These are phyloP conservation scores for Metarhizium album DNA, from an alignment of 2,329 filamentous ascomycete species.

Conservation along the genomic window DNA sequence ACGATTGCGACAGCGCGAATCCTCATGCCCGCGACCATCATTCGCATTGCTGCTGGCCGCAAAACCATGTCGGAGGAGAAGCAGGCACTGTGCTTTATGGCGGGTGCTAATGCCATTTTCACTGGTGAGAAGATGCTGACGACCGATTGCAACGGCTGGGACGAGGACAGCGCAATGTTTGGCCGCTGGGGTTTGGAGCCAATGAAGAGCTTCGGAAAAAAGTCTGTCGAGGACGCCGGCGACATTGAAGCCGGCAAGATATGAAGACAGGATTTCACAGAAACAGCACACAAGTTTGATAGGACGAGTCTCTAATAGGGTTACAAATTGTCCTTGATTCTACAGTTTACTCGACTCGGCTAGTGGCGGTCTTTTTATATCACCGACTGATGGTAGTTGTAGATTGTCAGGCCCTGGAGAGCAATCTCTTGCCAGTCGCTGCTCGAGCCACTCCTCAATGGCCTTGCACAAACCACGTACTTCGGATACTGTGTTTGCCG, in stretches of 20 bases:
- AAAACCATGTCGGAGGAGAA: conserved; percentile 81
- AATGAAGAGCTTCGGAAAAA: conserved; percentile 48
- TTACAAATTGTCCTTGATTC: not conserved
- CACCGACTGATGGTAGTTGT: not conserved
- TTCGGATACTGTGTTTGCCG: conserved; percentile 48
- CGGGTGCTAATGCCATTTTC: conserved; percentile 88
- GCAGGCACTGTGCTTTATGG: conserved; percentile 81
- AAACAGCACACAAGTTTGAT: not conserved
- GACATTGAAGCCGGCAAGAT: conserved; percentile 3
- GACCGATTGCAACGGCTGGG: conserved; percentile 83
- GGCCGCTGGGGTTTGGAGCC: conserved; percentile 69
- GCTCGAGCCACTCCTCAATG: conserved; percentile 35
- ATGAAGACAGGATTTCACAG: not conserved
- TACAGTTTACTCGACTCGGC: conserved; percentile 6
- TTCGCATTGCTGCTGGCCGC: conserved; percentile 74
- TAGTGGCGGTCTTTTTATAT: not conserved
- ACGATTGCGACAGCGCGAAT: conserved; percentile 77
- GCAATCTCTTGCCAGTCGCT: not conserved
- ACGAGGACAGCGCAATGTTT: conserved; percentile 79
- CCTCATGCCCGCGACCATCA: conserved; percentile 75
- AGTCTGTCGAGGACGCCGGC: conserved; percentile 16
- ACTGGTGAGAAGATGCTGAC: conserved; percentile 95
- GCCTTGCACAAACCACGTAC: conserved; percentile 40
- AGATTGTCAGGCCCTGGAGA: not conserved
- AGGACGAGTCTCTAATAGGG: not conserved